phyloP scores from a whole-genome alignment of 2,329 filamentous ascomycete species.

The Calonectria hongkongensis region DNA sequence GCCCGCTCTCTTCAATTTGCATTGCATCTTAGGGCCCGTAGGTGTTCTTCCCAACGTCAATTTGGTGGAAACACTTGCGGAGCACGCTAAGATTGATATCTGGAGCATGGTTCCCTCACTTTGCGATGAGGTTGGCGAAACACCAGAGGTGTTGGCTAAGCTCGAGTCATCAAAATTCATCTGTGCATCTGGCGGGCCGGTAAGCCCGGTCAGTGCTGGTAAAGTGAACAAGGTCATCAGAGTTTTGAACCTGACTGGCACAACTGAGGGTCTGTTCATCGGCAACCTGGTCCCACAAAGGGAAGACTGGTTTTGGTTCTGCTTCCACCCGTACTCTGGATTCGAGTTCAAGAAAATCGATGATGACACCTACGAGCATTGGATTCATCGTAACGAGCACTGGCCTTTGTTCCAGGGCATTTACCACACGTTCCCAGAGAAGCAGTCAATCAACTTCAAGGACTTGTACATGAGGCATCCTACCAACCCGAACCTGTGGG shows the following conservation, averaged over 20 bases:
- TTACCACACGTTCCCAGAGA: conserved; percentile 58
- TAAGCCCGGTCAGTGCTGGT: conserved; percentile 52
- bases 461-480: conserved; percentile 57
- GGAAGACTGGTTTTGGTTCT: conserved; percentile 59
- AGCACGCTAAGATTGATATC: conserved; percentile 60
- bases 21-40: conserved; percentile 60
- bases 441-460: conserved; percentile 55
- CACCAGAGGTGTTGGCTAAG: conserved; percentile 56
- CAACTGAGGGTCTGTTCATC: conserved; percentile 60
- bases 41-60: conserved; percentile 60
- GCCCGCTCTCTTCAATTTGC: conserved; percentile 59
- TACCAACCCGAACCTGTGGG: conserved; percentile 54
- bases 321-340: conserved; percentile 59
- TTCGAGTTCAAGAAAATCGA: conserved; percentile 60
- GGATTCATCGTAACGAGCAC: conserved; percentile 57
- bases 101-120: conserved; percentile 63
- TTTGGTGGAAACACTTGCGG: conserved; percentile 58
- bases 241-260: conserved; percentile 60
- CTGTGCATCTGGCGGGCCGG: conserved; percentile 61
- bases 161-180: conserved; percentile 59
- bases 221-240: conserved; percentile 58
- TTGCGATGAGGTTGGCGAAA: conserved; percentile 59
- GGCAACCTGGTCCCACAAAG: conserved; percentile 54
- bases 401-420: conserved; percentile 57
- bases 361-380: conserved; percentile 57